Percentiles rank a stretch among this genome's conserved stretches.
phyloP scores from a whole-genome alignment of 805 yeast genomes.

The Kuraishia capsulata region DNA sequence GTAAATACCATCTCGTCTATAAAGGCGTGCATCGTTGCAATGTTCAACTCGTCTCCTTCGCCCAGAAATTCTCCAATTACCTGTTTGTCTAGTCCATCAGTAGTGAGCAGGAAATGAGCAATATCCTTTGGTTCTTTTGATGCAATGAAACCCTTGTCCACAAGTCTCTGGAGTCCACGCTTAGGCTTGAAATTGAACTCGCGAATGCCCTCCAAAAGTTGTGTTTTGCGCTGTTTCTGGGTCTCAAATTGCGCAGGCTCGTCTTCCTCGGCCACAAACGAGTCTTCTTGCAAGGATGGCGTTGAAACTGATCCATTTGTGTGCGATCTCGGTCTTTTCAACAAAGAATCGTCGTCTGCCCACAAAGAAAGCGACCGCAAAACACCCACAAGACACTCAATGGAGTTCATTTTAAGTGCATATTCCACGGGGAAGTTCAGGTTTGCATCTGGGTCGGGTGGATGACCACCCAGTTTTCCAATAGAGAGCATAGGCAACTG shows the following conservation, averaged over 20 bases:
- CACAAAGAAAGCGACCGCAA: slow-evolving; percentile 75
- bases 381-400: slow-evolving; percentile 74
- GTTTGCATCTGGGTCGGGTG: slow-evolving; percentile 47
- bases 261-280: slow-evolving; percentile 32
- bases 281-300: slow-evolving; percentile 5
- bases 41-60: slow-evolving; percentile 71
- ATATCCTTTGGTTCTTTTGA: slow-evolving; percentile 56
- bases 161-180: slow-evolving; percentile 59
- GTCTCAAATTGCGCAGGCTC: slow-evolving; percentile 81
- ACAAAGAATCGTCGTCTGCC: slow-evolving; percentile 19
- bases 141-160: slow-evolving; percentile 54
- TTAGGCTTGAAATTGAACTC: slow-evolving; percentile 82
- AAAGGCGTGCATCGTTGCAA: slow-evolving; percentile 86
- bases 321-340: slow-evolving; percentile 17
- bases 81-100: slow-evolving; percentile 72
- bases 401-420: slow-evolving; percentile 73
- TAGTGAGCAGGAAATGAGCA: slow-evolving; percentile 61
- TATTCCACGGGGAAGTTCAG: slow-evolving; percentile 65
- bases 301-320: slow-evolving; percentile 12
- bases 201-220: slow-evolving; percentile 65
- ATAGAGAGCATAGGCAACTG: slow-evolving; percentile 73
- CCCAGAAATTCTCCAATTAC: slow-evolving; percentile 89
- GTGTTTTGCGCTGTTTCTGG: slow-evolving; percentile 75
- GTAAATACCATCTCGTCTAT: slow-evolving; percentile 81
- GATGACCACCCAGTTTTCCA: slow-evolving; percentile 44